Evolutionary conservation across 345 rosid genomes (phyloP), one percentile per base, ranked within the genome.

Genomic region (Iberis pinnata): DNA sequence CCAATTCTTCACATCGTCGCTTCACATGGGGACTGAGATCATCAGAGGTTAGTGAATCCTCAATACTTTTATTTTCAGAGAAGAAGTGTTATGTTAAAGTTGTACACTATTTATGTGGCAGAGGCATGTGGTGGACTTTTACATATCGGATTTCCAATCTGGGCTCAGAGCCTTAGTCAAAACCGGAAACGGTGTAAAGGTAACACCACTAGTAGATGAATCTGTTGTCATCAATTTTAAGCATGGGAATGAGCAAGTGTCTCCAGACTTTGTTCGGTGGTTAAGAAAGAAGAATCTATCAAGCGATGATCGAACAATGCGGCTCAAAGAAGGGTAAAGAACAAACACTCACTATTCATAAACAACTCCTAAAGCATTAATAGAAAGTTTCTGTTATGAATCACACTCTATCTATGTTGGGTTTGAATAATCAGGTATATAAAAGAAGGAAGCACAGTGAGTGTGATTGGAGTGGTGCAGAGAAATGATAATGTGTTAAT

Each of bases 401-500:
- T 45, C 17, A n/a, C n/a, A n/a, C n/a, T n/a, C n/a, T n/a, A n/a
- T 20, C 43, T 55, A 12, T 22, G 15, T 27, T 31, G 65, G 54
- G 36, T 52, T 20, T 36, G 19, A 12, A 43, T 48, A 56, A 2
- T 19, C 50, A 88, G 99, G 76, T 88, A 75, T 57, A 88, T 93
- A 70, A 93, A 93, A 77, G 97, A 93, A 79, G 99, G 99, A 51
- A 93, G 96, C 78, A 84, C 97, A 0, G 97, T 88, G 18, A 88
- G 97, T 54, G 89, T 93, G 61, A 82, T 93, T 76, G 97, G 97
- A 43, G 86, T 88, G 37, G 95, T 93, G 58, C 96, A 86, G 63
- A 79, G 97, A 77, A 93, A 88, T 26, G 97, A 93, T 4, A 88
- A 84, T 12, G 88, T 88, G 70, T 96, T 93, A n/a, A 93, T 86